Conservation (phyloP, 75 land plant species). For the Azolla pinnata region DNA sequence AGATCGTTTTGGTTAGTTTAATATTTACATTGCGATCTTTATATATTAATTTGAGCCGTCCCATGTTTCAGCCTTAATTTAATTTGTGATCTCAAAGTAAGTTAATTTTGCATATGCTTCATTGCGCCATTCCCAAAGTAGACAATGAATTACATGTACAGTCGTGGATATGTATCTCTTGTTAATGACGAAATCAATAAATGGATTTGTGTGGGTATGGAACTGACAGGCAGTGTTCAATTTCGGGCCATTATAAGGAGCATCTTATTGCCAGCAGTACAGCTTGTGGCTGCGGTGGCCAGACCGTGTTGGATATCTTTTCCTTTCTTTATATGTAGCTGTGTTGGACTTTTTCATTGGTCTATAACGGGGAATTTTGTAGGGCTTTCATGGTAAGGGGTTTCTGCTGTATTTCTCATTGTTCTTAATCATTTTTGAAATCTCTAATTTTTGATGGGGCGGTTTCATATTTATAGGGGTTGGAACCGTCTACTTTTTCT, state of each 20-base stretch:
- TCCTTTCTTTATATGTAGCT: conserved; percentile 85
- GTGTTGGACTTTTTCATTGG: conserved; percentile 81
- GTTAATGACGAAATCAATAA: neutral
- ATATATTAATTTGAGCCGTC: no score
- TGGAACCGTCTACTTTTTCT: conserved; percentile 61
- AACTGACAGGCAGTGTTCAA: conserved; percentile 7
- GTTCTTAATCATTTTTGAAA: no score
- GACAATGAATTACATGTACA: conserved; percentile 1
- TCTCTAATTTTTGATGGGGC: neutral
- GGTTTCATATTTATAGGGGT: conserved; percentile 36
- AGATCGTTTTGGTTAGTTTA: no score
- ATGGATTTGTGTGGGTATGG: neutral
- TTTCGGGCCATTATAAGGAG: conserved; percentile 12
- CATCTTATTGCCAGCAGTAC: conserved; percentile 62
- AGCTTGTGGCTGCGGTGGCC: conserved; percentile 65
- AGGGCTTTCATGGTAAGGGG: conserved; percentile 65
- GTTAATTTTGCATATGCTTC: no score
- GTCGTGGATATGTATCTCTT: neutral
- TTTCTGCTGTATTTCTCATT: neutral
- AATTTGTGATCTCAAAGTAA: no score
- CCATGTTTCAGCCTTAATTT: no score
- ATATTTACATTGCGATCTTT: no score
- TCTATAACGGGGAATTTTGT: conserved; percentile 74
- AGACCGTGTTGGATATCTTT: conserved; percentile 84
- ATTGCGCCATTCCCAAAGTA: no score